phyloP scores from a whole-genome alignment of 108 stramenopile species.

The Stephanodiscus triporus region DNA sequence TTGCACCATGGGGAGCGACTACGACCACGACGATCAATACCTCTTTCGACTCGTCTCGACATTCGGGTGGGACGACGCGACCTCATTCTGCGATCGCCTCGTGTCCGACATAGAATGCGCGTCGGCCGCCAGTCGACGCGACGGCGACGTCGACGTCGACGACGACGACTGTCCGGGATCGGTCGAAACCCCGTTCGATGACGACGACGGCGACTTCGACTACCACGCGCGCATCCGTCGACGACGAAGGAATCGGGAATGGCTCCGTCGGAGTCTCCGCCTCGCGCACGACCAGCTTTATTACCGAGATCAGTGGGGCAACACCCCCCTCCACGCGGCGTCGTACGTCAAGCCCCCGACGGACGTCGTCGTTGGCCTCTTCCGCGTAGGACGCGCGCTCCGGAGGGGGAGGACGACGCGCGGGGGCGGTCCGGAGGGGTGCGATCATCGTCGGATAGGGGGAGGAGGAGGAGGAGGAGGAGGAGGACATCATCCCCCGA shows the following conservation, averaged over 20 bases:
- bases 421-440: background rate
- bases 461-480: no score
- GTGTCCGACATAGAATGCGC: constrained; percentile 13
- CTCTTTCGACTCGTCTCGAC: constrained; percentile 46
- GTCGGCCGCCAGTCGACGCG: background rate
- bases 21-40: constrained; percentile 31
- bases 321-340: constrained; percentile 42
- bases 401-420: background rate
- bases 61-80: constrained; percentile 40
- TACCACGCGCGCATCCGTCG: background rate
- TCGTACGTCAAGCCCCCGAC: constrained; percentile 35
- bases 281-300: constrained; percentile 13
- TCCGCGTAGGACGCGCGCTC: constrained; percentile 26
- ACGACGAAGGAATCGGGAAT: background rate
- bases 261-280: constrained; percentile 3
- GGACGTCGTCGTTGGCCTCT: constrained; percentile 18
- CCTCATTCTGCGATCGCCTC: constrained; percentile 20
- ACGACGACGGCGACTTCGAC: background rate
- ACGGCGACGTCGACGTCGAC: background rate
- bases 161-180: background rate
- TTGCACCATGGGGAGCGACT: background rate
- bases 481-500: background rate
- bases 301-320: constrained; percentile 44
- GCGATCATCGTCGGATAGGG: no score
- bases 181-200: background rate